A percentile compares a stretch with the other conserved stretches of the same genome.
phyloP scores from a whole-genome alignment of 306 rosid genomes.

The Pachyrhizus erosus region DNA sequence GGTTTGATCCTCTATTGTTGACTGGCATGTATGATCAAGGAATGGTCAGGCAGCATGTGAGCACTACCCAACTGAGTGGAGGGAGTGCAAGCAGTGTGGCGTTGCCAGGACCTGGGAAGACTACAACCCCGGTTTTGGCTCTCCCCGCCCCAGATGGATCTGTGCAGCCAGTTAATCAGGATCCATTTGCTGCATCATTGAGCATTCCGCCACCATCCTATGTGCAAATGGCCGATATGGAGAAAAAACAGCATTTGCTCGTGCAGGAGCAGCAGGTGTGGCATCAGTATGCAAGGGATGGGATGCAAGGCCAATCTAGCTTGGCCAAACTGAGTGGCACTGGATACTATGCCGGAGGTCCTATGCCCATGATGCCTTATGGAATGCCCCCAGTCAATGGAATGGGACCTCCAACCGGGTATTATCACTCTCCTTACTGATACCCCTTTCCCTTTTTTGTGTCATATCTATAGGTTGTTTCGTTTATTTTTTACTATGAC shows the following conservation, averaged over 20 bases:
- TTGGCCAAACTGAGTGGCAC: slow-evolving; percentile 68
- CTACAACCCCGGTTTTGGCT: slow-evolving; percentile 80
- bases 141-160: slow-evolving; percentile 99
- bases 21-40: slow-evolving; percentile 98
- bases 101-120: slow-evolving; percentile 78
- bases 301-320: slow-evolving; percentile 96
- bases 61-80: slow-evolving; percentile 80
- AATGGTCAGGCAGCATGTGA: slow-evolving; percentile 87
- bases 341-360: slow-evolving; percentile 68
- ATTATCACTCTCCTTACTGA: slow-evolving; percentile 82
- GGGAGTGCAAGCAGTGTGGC: slow-evolving; percentile 99
- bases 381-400: slow-evolving; percentile 92
- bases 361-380: slow-evolving; percentile 67
- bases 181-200: slow-evolving; percentile 88
- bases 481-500: slow-evolving; percentile 55
- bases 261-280: slow-evolving; percentile 87
- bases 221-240: slow-evolving; percentile 98
- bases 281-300: slow-evolving; percentile 87
- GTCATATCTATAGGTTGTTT: slow-evolving; percentile 53
- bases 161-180: slow-evolving; percentile 84
- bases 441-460: slow-evolving; percentile 20
- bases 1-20: slow-evolving; percentile 85
- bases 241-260: slow-evolving; percentile 85
- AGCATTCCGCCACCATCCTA: slow-evolving; percentile 88
- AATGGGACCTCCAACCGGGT: slow-evolving; percentile 80